A percentile compares a stretch with the other conserved stretches of the same genome.
These are phyloP conservation scores for Brachypodium distachyon DNA, from an alignment of 202 grass and related monocot species.

Conservation along the genomic window DNA sequence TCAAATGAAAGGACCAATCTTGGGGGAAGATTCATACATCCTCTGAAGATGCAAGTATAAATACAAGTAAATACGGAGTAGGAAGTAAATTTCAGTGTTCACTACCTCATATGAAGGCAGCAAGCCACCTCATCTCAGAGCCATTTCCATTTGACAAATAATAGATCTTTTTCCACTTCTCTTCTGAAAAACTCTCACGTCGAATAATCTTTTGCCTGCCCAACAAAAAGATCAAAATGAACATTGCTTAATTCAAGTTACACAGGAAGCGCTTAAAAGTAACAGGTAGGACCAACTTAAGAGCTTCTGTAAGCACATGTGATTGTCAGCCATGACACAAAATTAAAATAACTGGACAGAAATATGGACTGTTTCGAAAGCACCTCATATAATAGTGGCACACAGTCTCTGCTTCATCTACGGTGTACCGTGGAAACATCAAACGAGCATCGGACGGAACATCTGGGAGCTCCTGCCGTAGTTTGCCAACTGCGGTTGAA, in stretches of 20 bases:
- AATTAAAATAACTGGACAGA: neutral
- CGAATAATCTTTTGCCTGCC: constrained; percentile 87
- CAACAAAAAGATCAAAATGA: constrained; percentile 5
- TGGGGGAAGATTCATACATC: neutral
- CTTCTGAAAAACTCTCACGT: constrained; percentile 70
- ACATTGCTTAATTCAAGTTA: neutral
- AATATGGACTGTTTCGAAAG: neutral
- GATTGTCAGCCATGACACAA: neutral
- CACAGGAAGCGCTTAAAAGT: neutral
- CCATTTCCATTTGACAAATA: constrained; percentile 99
- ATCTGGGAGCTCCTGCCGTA: constrained; percentile 78
- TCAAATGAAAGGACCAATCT: neutral
- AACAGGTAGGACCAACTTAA: neutral
- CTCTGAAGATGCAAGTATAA: neutral
- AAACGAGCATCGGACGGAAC: constrained; percentile 64
- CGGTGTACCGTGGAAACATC: constrained; percentile 75
- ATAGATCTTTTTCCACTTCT: constrained; percentile 93
- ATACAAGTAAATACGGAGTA: neutral
- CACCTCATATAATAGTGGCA: constrained; percentile 99
- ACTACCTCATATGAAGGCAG: constrained; percentile 70
- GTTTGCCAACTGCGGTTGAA: constrained; percentile 92
- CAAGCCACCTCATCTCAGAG: constrained; percentile 96
- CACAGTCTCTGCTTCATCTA: constrained; percentile 76
- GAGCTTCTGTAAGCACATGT: neutral
- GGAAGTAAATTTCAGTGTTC: neutral